phyloP scores from a whole-genome alignment of 2,329 filamentous ascomycete genomes.

The Endothia cerciana region DNA sequence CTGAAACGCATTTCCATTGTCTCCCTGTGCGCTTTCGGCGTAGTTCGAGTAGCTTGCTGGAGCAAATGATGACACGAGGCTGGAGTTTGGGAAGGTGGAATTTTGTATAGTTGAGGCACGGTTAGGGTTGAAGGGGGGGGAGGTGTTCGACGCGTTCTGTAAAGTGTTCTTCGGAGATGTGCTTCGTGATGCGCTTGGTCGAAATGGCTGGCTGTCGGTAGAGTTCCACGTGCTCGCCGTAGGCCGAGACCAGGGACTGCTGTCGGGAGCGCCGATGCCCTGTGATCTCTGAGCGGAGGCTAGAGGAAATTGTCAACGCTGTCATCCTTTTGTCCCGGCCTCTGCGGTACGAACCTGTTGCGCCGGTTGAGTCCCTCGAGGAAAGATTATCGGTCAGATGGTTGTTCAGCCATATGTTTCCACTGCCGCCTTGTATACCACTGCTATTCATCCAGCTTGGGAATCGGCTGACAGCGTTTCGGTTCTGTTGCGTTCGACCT shows the following conservation, averaged over 20 bases:
- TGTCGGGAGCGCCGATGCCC: conserved; percentile 20
- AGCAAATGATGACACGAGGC: conserved; percentile 16
- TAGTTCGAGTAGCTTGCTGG: conserved; percentile 11
- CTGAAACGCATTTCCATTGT: conserved; percentile 21
- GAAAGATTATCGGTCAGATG: conserved; percentile 16
- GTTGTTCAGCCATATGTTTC: conserved; percentile 25
- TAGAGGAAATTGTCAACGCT: conserved; percentile 19
- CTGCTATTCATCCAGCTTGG: conserved; percentile 14
- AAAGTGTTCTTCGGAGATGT: conserved; percentile 23
- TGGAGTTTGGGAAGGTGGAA: conserved; percentile 12
- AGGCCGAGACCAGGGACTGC: conserved; percentile 23
- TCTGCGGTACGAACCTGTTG: conserved; percentile 23
- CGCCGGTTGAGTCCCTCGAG: conserved; percentile 21
- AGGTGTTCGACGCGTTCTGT: conserved; percentile 25
- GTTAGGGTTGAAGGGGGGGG: conserved; percentile 23
- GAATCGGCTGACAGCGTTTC: conserved; percentile 23
- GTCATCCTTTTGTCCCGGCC: neutral
- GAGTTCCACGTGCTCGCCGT: conserved; percentile 24
- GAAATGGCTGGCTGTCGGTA: conserved; percentile 22
- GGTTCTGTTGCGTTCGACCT: conserved; percentile 16
- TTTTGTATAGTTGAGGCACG: conserved; percentile 18
- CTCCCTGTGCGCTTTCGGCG: conserved; percentile 8
- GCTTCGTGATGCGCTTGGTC: conserved; percentile 25
- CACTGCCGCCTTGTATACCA: conserved; percentile 11
- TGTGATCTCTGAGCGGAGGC: conserved; percentile 23